A percentile compares a stretch with the other conserved stretches of the same genome.
These are phyloP conservation scores for Claviceps digitariae DNA, from an alignment of 2,329 filamentous ascomycete species.

Conservation along the genomic window DNA sequence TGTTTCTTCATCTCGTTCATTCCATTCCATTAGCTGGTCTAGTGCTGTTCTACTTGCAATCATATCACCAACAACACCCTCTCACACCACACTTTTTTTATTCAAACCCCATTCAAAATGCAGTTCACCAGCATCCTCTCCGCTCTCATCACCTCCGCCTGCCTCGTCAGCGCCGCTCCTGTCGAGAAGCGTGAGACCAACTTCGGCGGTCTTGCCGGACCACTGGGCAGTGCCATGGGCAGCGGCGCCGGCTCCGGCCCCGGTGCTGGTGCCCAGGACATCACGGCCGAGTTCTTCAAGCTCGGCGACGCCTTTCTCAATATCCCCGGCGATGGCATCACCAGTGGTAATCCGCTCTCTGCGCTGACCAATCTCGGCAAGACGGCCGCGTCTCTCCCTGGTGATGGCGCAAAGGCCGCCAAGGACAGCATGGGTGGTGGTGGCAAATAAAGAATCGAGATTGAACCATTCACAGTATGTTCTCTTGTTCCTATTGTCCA, in stretches of 20 bases:
- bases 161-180: constrained; percentile 3
- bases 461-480: neutral
- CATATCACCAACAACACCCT: neutral
- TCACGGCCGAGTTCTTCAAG: constrained; percentile 8
- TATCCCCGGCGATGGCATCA: constrained; percentile 6
- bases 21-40: neutral
- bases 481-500: no score
- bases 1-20: neutral
- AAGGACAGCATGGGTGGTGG: neutral
- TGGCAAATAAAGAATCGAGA: neutral
- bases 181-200: constrained; percentile 3
- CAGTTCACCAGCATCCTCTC: constrained; percentile 1
- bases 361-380: neutral
- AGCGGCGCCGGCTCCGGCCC: neutral
- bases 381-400: neutral
- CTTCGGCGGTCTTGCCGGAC: neutral
- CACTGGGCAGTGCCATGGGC: neutral
- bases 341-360: neutral
- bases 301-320: constrained; percentile 8
- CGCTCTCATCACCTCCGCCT: neutral
- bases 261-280: constrained; percentile 1
- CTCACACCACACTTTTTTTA: neutral
- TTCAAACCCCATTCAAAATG: neutral
- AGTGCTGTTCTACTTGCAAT: neutral
- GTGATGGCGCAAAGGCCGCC: neutral